Percentiles rank a stretch among this genome's conserved stretches.
phyloP scores from a whole-genome alignment of 768 basidiomycete genomes.

The Hypholoma fasciculare region DNA sequence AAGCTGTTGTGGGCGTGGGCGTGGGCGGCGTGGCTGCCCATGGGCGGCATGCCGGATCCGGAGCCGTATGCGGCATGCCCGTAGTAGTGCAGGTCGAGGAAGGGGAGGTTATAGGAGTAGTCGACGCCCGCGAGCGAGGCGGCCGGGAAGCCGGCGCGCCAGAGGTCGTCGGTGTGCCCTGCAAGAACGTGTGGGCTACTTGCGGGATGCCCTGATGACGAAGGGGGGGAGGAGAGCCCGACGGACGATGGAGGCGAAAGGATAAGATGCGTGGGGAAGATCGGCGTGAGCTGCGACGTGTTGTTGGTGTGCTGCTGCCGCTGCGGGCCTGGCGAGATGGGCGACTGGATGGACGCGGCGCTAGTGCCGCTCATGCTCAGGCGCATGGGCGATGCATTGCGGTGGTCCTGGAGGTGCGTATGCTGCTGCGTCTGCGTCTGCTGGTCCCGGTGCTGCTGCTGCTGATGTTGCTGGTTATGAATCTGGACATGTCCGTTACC shows the following conservation, averaged over 20 bases:
- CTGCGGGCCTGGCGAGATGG: conserved; percentile 3
- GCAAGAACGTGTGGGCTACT: neutral
- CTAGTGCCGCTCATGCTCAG: neutral
- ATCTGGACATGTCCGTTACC: neutral
- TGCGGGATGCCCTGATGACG: neutral
- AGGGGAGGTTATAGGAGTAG: conserved; percentile 51
- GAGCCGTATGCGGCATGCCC: conserved; percentile 7
- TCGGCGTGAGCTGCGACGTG: conserved; percentile 8
- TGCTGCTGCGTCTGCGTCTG: neutral
- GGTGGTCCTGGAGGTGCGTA: neutral
- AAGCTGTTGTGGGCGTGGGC: conserved; percentile 1
- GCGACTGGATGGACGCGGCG: neutral
- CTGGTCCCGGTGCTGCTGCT: neutral
- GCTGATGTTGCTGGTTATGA: neutral
- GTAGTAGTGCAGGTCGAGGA: conserved; percentile 69
- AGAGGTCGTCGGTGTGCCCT: conserved; percentile 3
- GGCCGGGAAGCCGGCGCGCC: conserved; percentile 6
- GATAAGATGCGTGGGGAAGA: conserved; percentile 6
- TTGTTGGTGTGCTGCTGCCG: conserved; percentile 1
- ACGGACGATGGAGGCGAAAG: conserved; percentile 5
- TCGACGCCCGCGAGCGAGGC: conserved; percentile 3
- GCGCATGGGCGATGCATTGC: neutral
- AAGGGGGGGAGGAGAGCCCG: neutral
- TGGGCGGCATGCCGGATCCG: neutral
- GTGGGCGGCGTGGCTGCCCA: neutral